Evolutionary conservation across 148 eudicot species (phyloP).

Genomic region (Rhododendron mucronatum): DNA sequence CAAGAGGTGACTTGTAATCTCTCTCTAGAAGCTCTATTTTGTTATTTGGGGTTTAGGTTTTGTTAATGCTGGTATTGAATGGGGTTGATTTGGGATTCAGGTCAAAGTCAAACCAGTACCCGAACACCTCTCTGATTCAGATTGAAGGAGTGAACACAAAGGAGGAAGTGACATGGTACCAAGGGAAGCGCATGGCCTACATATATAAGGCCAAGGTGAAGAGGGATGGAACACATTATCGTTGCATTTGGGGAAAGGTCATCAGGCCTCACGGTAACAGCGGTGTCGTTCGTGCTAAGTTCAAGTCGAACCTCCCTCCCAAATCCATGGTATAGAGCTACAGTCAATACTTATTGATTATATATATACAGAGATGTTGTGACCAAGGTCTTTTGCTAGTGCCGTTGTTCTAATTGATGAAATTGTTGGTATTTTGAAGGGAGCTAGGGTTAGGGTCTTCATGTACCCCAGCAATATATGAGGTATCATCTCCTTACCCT

Average conservation of each 20-base stretch:
- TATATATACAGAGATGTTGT: background rate
- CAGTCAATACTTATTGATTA: too few relatives aligned
- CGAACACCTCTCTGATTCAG: constrained; percentile 28
- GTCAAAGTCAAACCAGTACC: constrained; percentile 39
- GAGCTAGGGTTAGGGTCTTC: constrained; percentile 41
- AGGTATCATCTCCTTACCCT: constrained; percentile 16
- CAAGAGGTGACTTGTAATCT: constrained; percentile 43
- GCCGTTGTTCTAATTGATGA: background rate
- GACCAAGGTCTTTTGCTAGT: background rate
- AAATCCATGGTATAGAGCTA: constrained; percentile 36
- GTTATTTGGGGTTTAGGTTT: background rate
- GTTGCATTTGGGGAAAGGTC: constrained; percentile 55
- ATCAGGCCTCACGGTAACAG: constrained; percentile 48
- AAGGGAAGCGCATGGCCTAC: constrained; percentile 38
- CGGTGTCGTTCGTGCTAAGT: constrained; percentile 48
- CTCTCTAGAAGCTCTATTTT: background rate
- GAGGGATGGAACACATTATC: constrained; percentile 39
- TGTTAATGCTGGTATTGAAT: background rate
- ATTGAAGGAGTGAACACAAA: constrained; percentile 38
- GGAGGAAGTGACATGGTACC: constrained; percentile 40
- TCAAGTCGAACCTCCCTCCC: constrained; percentile 48
- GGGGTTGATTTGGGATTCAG: background rate
- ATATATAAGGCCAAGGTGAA: constrained; percentile 49
- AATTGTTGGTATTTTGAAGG: constrained; percentile 20
- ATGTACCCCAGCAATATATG: constrained; percentile 54